These are phyloP conservation scores for Creolimax fragrantissima DNA, from an alignment of 78 protist species.

Conservation along the genomic window DNA sequence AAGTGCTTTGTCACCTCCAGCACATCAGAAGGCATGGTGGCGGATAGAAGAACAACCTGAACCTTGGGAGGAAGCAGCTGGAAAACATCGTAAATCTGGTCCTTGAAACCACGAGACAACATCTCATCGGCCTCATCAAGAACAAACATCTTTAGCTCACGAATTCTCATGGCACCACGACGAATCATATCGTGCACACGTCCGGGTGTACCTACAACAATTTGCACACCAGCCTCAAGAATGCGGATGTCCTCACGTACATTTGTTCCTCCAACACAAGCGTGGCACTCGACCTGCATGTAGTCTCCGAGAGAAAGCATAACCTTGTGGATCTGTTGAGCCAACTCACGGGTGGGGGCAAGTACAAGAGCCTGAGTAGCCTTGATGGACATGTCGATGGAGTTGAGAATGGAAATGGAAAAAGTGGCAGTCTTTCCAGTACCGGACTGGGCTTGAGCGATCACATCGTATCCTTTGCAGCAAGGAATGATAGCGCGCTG, in stretches of 20 bases:
- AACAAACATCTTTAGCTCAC: slow-evolving; percentile 68
- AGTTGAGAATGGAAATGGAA: slow-evolving; percentile 72
- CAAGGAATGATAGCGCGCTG: slow-evolving; percentile 90
- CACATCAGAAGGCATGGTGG: slow-evolving; percentile 97
- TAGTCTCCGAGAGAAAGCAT: slow-evolving; percentile 80
- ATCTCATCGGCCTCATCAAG: slow-evolving; percentile 99
- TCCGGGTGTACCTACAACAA: slow-evolving; percentile 99
- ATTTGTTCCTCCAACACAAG: slow-evolving; percentile 95
- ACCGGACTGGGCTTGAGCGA: slow-evolving; percentile 98
- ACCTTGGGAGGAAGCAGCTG: slow-evolving; percentile 71
- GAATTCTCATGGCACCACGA: slow-evolving; percentile 72
- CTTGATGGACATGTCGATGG: slow-evolving; percentile 43
- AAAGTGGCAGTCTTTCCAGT: slow-evolving; percentile 98
- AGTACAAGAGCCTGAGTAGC: slow-evolving; percentile 89
- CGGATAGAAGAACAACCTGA: slow-evolving; percentile 95
- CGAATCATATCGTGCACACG: slow-evolving; percentile 96
- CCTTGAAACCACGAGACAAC: slow-evolving; percentile 97
- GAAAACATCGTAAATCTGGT: slow-evolving; percentile 97
- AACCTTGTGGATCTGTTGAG: slow-evolving; percentile 90
- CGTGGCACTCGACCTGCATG: slow-evolving; percentile 67
- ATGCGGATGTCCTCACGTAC: slow-evolving; percentile 79
- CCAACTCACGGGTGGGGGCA: slow-evolving; percentile 98
- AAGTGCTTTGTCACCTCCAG: slow-evolving; percentile 90
- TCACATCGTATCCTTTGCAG: slow-evolving; percentile 79
- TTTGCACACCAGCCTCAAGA: slow-evolving; percentile 82